Evolutionary conservation across 129 eudicot genomes (phyloP), one percentile per base, ranked within the genome.

Genomic region (Lactuca saligna): DNA sequence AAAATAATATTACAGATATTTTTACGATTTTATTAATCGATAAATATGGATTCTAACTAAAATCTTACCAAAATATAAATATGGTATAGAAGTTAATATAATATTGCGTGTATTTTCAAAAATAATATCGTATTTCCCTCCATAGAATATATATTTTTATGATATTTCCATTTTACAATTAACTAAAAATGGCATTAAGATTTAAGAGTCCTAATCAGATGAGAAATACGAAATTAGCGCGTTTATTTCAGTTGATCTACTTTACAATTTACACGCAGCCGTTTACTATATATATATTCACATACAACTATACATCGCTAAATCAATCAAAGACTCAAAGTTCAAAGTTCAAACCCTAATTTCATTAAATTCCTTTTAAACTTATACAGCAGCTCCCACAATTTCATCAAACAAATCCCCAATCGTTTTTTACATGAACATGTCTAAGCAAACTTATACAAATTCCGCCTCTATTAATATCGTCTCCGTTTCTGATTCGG

Each of bases 401-500:
- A 72, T 61, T 72, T 41, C 60, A 6, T 33, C 58, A 8, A 49
- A 32, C 39, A 56, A 58, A 31, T 4, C 9, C 55, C 0, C 51
- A 46, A 10, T 46, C 51, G 51, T 3, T 39, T 20, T 31, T 60
- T 16, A 13, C 51, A 31, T 13, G 20, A 44, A 83, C 69, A 25
- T 85, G 62, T 77, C 82, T 48, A 83, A 77, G 6, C 82, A 79
- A 67, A 82, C 48, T 60, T 37, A 63, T 31, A 25, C 66, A 42
- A 71, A 65, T 60, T 38, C 64, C 60, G 56, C 82, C 34, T 62
- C 71, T 7, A 59, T 63, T 66, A 73, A 70, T 51, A 49, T 75
- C 62, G 50, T 76, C 61, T 75, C 88, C 17, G 69, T 74, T 34
- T 79, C 88, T 62, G 89, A 88, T 13, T 81, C 82, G 90, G 96